Base-by-base conservation (phyloP, 352 stramenopile genomes). In the Phytophthora tentaculata region DNA sequence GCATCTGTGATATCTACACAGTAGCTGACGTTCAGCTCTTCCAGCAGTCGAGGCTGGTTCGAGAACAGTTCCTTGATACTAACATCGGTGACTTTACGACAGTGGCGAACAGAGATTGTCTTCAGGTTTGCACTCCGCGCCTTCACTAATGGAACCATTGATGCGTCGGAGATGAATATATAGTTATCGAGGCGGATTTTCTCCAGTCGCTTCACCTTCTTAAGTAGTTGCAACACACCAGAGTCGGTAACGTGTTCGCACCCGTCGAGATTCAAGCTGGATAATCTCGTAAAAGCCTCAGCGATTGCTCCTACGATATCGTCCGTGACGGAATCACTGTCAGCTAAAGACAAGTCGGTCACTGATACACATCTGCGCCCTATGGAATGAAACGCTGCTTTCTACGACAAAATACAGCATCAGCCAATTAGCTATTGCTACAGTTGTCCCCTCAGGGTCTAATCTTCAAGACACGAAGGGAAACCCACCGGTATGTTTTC, bases 211-310 rank as follows among this genome's bases (percentile, higher is more conserved):
- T 55, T 73, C 1, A 49, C 23, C 26, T 67, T 77, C 67, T 88
- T 91, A n/a, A 77, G 7, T 6, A 90, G 19, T 3, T 85, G 49
- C 0, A 66, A 7, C 5, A 94, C 20, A 0, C 73, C 80, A 2
- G 69, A 65, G 43, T 95, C 80, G 0, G 85, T 95, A n/a, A 93
- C 37, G n/a, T 71, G 61, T 5, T 58, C 47, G 44, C 87, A 95
- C 0, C 73, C 73, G 8, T 67, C 71, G 1, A 94, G 37, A 39
- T 89, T 72, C 13, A 95, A 55, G 17, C 43, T 67, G 2, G 62
- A 73, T 16, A 95, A 63, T 2, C 51, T 56, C 0, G 73, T 49
- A 44, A 93, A 85, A 9, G 56, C 61, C 0, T 66, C 55, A 8
- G 80, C 50, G 22, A 88, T 60, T 19, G 53, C 49, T 14, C 57